phyloP scores from a whole-genome alignment of 2,329 filamentous ascomycete species.

The Fusarium ambrosium region DNA sequence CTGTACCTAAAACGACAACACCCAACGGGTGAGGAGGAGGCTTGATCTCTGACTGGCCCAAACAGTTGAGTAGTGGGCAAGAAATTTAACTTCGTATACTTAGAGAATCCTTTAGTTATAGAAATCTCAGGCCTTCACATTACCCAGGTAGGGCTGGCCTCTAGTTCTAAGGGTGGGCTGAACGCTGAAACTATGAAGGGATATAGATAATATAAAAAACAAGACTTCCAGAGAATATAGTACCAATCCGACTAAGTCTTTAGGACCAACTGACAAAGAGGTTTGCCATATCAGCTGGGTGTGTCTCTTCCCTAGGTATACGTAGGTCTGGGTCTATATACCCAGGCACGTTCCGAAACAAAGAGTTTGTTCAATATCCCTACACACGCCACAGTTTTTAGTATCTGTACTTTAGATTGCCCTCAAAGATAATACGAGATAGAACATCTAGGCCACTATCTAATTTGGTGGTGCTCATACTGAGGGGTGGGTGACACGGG shows the following conservation, averaged over 20 bases:
- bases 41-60: background rate
- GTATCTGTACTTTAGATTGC: background rate
- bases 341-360: background rate
- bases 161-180: background rate
- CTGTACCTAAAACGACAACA: background rate
- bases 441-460: background rate
- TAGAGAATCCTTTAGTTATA: no score
- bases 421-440: background rate
- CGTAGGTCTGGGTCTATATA: background rate
- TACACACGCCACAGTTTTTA: background rate
- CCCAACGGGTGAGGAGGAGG: no score
- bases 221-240: background rate
- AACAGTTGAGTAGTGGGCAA: accelerated
- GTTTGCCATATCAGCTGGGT: background rate
- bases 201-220: background rate
- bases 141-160: background rate
- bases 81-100: no score
- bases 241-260: background rate
- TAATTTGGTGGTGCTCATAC: background rate
- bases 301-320: background rate
- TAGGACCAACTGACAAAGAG: accelerated
- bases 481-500: background rate
- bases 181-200: background rate
- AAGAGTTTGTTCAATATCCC: background rate
- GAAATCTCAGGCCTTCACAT: background rate